phyloP scores from a whole-genome alignment of 164 flowering plant genomes.

The Piper betle region DNA sequence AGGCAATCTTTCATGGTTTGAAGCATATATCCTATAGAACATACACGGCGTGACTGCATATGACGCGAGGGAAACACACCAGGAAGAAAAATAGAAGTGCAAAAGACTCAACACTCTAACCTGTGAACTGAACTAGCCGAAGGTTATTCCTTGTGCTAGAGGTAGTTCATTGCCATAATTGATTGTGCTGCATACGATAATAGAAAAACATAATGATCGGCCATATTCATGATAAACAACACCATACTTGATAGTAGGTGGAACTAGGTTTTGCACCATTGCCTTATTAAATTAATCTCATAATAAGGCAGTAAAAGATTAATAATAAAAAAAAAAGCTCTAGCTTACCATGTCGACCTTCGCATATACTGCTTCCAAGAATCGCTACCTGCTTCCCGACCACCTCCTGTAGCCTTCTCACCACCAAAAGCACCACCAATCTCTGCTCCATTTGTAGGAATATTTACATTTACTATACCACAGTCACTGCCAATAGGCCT shows the following conservation, averaged over 20 bases:
- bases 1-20: no score
- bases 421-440: conserved; percentile 99
- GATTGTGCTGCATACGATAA: conserved; percentile 58
- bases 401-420: conserved; percentile 98
- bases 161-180: conserved; percentile 85
- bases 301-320: not conserved
- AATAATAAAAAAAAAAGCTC: not conserved
- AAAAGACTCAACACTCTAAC: not conserved
- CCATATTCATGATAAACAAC: not conserved
- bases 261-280: not conserved
- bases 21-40: no score
- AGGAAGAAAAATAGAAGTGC: no score
- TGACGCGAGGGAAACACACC: no score
- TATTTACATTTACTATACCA: conserved; percentile 94
- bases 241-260: not conserved
- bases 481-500: conserved; percentile 98
- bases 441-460: conserved; percentile 99
- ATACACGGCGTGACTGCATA: no score
- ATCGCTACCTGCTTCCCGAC: conserved; percentile 99
- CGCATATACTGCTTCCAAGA: conserved; percentile 99
- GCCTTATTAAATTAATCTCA: not conserved
- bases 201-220: not conserved
- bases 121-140: conserved; percentile 30
- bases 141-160: conserved; percentile 93
- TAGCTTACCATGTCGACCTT: conserved; percentile 84